Evolutionary conservation across 2,329 filamentous ascomycete genomes (phyloP).

Genomic region (Calonectria hongkongensis): DNA sequence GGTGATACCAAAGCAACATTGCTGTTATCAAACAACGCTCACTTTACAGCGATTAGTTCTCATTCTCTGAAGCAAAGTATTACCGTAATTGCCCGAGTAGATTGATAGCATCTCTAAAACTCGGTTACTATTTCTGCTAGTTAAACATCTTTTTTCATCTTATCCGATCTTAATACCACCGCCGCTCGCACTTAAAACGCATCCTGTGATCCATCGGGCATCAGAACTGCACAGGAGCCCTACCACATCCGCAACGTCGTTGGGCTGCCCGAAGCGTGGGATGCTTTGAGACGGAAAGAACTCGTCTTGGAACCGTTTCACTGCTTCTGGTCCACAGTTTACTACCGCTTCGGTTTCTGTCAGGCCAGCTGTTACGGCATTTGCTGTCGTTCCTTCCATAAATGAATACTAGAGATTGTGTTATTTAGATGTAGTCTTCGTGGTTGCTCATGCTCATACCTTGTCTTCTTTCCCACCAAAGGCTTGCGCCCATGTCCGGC

Average conservation of each 20-base stretch:
- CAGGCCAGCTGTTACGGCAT: conserved; percentile 57
- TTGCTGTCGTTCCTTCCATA: conserved; percentile 61
- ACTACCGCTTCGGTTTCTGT: conserved; percentile 60
- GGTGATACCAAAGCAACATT: too few species aligned
- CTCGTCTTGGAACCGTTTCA: conserved; percentile 57
- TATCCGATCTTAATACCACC: conserved; percentile 59
- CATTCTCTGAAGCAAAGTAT: too few species aligned
- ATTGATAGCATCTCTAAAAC: too few species aligned
- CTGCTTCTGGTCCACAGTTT: conserved; percentile 56
- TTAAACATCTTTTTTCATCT: background rate
- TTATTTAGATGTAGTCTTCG: background rate
- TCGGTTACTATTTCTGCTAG: too few species aligned
- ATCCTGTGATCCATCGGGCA: conserved; percentile 61
- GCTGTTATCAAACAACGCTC: too few species aligned
- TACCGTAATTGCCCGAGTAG: too few species aligned
- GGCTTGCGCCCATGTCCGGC: conserved; percentile 60
- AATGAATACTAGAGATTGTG: conserved; percentile 50
- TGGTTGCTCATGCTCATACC: background rate
- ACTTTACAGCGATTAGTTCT: too few species aligned
- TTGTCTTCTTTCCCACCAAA: conserved; percentile 60
- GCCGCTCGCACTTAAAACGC: conserved; percentile 60
- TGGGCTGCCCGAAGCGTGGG: conserved; percentile 57
- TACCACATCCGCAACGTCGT: conserved; percentile 61
- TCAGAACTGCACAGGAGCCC: conserved; percentile 58
- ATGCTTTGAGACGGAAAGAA: conserved; percentile 59